Base-by-base conservation (phyloP, 495 filamentous ascomycete species). In the Patellaria atrata region DNA sequence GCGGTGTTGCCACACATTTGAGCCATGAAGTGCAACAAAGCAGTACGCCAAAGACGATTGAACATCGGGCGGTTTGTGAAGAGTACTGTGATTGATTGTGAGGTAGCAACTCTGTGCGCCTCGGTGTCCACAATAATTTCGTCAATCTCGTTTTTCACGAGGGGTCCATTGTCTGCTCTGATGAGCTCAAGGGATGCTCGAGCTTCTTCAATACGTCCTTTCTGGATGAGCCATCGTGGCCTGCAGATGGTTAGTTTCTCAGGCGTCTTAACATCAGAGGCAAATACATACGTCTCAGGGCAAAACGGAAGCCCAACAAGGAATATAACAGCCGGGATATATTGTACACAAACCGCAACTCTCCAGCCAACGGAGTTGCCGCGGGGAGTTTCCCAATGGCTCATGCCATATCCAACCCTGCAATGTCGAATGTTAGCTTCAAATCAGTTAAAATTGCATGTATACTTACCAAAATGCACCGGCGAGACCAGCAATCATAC, bases 1-100 rank as follows among this genome's bases (percentile, higher is more conserved):
- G 63, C 62, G 0, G 63, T 63, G 10, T 62, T 62, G n/a, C 66
- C 66, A 27, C 58, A 65, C 62, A 65, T 60, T 38, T 68, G 66
- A 0, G 62, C 63, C 60, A 68, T 63, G 40, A 70, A 70, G 37
- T 67, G 65, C 5, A 70, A 46, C 0, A 68, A 44, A 0, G 61
- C 53, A 1, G 64, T 58, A 1, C 65, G 32, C 45, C 45, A 52
- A 9, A 49, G 31, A 2, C 38, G 43, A 21, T 26, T 35, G 39
- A 50, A 50, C 16, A 50, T 32, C 15, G 43, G 39, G 4, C 38
- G 35, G 27, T 47, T 25, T 3, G 38, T 46, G 33, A 50, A 50
- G 0, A 50, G 43, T 8, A 42, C 26, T 3, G 30, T 46, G 42
- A 42, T 45, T 16, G 33, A 34, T 16, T 35, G 27, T 14, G 11